Conservation (phyloP, 2,329 filamentous ascomycete species). For the Ustilaginoidea virens region DNA sequence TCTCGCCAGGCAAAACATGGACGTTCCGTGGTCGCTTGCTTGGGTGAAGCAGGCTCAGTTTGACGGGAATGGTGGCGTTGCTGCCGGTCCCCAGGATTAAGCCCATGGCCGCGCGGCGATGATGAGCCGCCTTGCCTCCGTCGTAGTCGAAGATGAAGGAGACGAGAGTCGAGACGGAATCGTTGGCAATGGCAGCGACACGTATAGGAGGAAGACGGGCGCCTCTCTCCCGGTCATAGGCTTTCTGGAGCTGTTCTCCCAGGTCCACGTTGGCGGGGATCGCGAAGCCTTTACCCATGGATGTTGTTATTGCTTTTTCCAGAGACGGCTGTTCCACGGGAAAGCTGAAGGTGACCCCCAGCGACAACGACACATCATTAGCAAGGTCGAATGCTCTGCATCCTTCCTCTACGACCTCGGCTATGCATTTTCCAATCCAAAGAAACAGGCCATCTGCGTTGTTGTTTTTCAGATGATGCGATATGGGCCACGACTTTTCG, state of each 20-base stretch:
- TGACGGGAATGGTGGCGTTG: constrained; percentile 66
- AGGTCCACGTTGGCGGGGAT: constrained; percentile 46
- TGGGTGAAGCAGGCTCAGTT: constrained; percentile 42
- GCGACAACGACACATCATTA: constrained; percentile 32
- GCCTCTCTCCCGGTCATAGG: constrained; percentile 37
- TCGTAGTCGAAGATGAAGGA: constrained; percentile 61
- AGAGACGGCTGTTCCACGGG: constrained; percentile 51
- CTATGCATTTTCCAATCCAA: constrained; percentile 72
- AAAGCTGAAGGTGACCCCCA: constrained; percentile 58
- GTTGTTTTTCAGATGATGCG: constrained; percentile 56
- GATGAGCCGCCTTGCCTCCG: constrained; percentile 35
- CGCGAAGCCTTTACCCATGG: constrained; percentile 58
- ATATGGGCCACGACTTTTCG: constrained; percentile 61
- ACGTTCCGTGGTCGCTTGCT: constrained; percentile 41
- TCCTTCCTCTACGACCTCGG: constrained; percentile 50
- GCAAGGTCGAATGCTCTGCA: constrained; percentile 26
- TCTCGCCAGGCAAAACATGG: constrained; percentile 29
- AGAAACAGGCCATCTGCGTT: constrained; percentile 60
- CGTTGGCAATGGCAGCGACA: constrained; percentile 66
- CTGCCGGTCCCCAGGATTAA: constrained; percentile 70
- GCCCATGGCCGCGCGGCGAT: constrained; percentile 59
- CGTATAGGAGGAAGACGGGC: constrained; percentile 45
- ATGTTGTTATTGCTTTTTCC: constrained; percentile 46
- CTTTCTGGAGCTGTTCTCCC: constrained; percentile 39
- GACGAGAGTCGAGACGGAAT: constrained; percentile 64